These are phyloP conservation scores for Geum urbanum DNA, from an alignment of 306 rosid species.

Conservation along the genomic window DNA sequence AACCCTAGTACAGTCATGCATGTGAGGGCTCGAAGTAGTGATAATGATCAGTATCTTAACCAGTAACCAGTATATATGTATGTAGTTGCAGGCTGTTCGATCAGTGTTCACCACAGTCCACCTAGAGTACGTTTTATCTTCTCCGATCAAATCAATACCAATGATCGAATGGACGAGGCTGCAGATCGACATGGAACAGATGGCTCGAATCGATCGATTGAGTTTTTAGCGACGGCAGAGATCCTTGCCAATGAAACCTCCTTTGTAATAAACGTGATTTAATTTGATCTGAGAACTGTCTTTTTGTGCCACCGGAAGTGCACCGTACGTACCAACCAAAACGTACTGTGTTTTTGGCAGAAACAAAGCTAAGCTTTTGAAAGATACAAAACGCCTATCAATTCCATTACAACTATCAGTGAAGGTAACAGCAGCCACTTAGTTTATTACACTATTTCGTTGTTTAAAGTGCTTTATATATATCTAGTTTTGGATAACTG, in stretches of 20 bases:
- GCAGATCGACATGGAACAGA: too few relatives aligned
- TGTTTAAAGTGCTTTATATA: background rate
- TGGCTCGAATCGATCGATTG: too few relatives aligned
- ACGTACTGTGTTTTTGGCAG: constrained; percentile 10
- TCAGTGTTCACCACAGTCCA: too few relatives aligned
- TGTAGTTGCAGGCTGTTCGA: too few relatives aligned
- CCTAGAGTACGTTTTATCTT: too few relatives aligned
- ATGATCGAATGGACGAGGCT: too few relatives aligned
- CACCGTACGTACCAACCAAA: background rate
- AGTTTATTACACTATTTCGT: background rate
- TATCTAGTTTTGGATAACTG: background rate
- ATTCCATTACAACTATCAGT: constrained; percentile 1
- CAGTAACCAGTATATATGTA: too few relatives aligned
- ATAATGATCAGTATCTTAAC: too few relatives aligned
- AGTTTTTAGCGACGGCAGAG: background rate
- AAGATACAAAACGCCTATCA: constrained; percentile 2
- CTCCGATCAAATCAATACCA: too few relatives aligned
- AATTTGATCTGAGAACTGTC: background rate
- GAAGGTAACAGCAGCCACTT: constrained; percentile 1
- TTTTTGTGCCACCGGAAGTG: background rate
- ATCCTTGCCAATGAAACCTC: background rate
- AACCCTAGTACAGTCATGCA: too few relatives aligned
- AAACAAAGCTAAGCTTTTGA: background rate
- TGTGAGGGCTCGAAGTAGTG: too few relatives aligned
- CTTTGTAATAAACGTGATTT: background rate